Base-by-base conservation (phyloP, 2,329 filamentous ascomycete species). In the Epicoccum sorghinum region DNA sequence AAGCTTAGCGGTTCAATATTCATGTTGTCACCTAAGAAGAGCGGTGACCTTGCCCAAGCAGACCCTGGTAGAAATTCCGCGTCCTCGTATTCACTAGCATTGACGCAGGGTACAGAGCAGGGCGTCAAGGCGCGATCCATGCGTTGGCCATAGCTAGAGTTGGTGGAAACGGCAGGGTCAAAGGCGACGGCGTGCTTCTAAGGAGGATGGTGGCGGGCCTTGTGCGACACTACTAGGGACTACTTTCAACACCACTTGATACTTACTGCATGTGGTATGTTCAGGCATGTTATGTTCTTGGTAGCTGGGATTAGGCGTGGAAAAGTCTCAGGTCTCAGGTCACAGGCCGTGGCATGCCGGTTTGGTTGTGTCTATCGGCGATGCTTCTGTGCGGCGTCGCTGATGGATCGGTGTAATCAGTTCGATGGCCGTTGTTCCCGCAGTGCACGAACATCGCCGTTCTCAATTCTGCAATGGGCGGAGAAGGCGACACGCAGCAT, bases 221-320 rank as follows among this genome's bases (percentile, higher is more conserved):
- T 55, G 47, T 55, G 47, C 50, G 47, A 51, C 52, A 55, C 52
- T 47, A 55, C 46, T 38, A 50, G 25, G 42, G 42, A 32, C 42
- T 4, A 36, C 13, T 38, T 55, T 47, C 32, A 7, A 50, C 33
- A 23, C 25, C 12, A 32, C 4, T 32, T 4, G n/a, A 12, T 27
- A 51, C 37, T 55, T 55, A 36, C 52, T 41, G 36, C 4, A 45
- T 55, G 8, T 10, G 23, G 52, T 18, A 55, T 37, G 40, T 49
- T 49, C 14, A 22, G 24, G n/a, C 18, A 18, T 29, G 38, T 8
- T 25, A 12, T 25, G 25, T 8, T n/a, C 9, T 23, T 29, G 27
- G 27, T 29, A 7, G 6, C 9, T 29, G 6, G 27, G 27, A 29
- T 3, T 3, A 7, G 27, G 27, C 27, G 9, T 29, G n/a, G 25